These are phyloP conservation scores for Neofusicoccum parvum DNA, from an alignment of 2,329 filamentous ascomycete genomes.

Conservation along the genomic window DNA sequence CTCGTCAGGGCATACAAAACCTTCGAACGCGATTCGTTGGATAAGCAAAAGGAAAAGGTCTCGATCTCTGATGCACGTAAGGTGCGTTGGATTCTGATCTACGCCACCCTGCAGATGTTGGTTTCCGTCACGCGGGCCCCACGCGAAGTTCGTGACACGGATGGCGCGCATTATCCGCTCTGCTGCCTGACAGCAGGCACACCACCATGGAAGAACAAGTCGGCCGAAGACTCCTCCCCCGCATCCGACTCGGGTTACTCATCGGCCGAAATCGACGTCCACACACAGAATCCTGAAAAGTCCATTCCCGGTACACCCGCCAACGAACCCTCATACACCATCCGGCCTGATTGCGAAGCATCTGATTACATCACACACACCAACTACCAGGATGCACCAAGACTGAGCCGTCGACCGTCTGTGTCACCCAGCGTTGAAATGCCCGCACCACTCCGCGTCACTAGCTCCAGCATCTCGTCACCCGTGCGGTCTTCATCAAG, in stretches of 20 bases:
- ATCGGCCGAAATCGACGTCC: conserved; percentile 12
- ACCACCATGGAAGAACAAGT: conserved; percentile 38
- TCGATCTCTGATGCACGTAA: conserved; percentile 70
- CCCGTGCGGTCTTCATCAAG: conserved; percentile 22
- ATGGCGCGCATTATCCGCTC: conserved; percentile 61
- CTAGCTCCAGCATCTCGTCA: conserved; percentile 30
- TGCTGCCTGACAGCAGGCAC: conserved; percentile 49
- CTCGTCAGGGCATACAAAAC: conserved; percentile 69
- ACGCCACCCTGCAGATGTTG: conserved; percentile 73
- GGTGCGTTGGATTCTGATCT: conserved; percentile 76
- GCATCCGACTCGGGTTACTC: conserved; percentile 19
- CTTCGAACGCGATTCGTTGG: conserved; percentile 65
- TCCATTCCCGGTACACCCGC: background rate
- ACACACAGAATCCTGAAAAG: background rate
- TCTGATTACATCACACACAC: conserved; percentile 41
- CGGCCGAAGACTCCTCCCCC: background rate
- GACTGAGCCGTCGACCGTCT: conserved; percentile 31
- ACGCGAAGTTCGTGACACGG: conserved; percentile 60
- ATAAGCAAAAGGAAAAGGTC: conserved; percentile 55
- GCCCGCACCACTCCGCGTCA: conserved; percentile 32
- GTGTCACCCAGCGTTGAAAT: conserved; percentile 28
- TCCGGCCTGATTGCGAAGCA: conserved; percentile 46
- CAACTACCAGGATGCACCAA: conserved; percentile 23
- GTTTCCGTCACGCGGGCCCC: conserved; percentile 64
- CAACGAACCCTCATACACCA: background rate